Evolutionary conservation across 2,329 filamentous ascomycete genomes (phyloP).

Genomic region (Paraphaeosphaeria sporulosa): DNA sequence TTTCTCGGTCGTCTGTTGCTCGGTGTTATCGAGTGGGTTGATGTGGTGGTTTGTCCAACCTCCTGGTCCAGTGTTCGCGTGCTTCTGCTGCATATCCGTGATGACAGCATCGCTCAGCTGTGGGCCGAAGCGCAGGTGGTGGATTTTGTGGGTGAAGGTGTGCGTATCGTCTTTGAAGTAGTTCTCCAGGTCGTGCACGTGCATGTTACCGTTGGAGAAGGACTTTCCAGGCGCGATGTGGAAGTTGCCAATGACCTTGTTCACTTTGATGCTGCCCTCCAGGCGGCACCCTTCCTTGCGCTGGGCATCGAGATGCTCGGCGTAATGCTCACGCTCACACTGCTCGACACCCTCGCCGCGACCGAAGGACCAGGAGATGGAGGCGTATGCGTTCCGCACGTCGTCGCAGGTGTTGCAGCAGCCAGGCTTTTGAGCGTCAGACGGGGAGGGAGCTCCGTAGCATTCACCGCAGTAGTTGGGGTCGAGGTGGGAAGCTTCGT

Average conservation of each 20-base stretch:
- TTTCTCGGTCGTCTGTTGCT: slow-evolving; percentile 79
- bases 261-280: slow-evolving; percentile 89
- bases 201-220: slow-evolving; percentile 96
- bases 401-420: slow-evolving; percentile 99
- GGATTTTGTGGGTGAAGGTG: slow-evolving; percentile 88
- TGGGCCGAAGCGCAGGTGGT: slow-evolving; percentile 90
- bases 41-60: slow-evolving; percentile 87
- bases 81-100: slow-evolving; percentile 47
- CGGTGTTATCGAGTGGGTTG: slow-evolving; percentile 85
- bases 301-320: slow-evolving; percentile 85
- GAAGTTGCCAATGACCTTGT: slow-evolving; percentile 99
- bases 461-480: slow-evolving; percentile 93
- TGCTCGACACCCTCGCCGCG: slow-evolving; percentile 92
- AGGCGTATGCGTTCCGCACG: slow-evolving; percentile 91
- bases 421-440: slow-evolving; percentile 76
- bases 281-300: slow-evolving; percentile 92
- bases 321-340: slow-evolving; percentile 93
- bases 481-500: slow-evolving; percentile 79
- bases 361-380: slow-evolving; percentile 91
- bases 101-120: slow-evolving; percentile 78
- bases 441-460: slow-evolving; percentile 81
- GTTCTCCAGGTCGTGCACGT: slow-evolving; percentile 96
- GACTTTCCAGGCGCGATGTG: slow-evolving; percentile 95
- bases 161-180: slow-evolving; percentile 84
- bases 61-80: slow-evolving; percentile 66